Evolutionary conservation across 352 stramenopile genomes (phyloP).

Genomic region (Blastocystis sp.): DNA sequence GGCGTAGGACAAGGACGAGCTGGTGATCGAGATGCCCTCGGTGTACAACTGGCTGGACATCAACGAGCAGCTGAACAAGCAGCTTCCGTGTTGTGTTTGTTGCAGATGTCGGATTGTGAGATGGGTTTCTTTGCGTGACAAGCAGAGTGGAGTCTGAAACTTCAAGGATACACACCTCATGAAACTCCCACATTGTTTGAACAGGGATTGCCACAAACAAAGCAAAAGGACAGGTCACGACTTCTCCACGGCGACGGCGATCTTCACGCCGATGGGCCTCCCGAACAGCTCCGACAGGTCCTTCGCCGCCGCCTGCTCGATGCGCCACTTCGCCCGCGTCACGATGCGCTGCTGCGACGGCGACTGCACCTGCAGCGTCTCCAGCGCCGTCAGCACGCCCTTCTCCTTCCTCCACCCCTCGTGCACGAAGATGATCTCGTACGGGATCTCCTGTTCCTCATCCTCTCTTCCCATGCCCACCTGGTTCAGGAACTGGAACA

Average conservation of each 20-base stretch:
- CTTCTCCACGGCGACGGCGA: slow-evolving; percentile 18
- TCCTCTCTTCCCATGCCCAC: not conserved
- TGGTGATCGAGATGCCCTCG: slow-evolving; percentile 15
- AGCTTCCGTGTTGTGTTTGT: not conserved
- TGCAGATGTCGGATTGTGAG: not conserved
- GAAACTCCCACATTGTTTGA: too few relatives aligned
- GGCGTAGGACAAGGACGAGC: slow-evolving; percentile 8
- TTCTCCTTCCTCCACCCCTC: slow-evolving; percentile 44
- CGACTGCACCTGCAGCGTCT: slow-evolving; percentile 8
- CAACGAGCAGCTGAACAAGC: slow-evolving; percentile 32
- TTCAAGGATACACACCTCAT: too few relatives aligned
- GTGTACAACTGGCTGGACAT: slow-evolving; percentile 48
- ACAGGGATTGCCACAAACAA: too few relatives aligned
- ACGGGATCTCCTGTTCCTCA: slow-evolving; percentile 41
- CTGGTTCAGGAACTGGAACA: slow-evolving; percentile 63
- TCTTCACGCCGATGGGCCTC: not conserved
- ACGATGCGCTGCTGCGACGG: slow-evolving; percentile 49
- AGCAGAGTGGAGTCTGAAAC: too few relatives aligned
- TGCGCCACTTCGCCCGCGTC: not conserved
- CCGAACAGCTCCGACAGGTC: slow-evolving; percentile 42
- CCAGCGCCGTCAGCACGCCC: not conserved
- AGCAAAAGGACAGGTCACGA: not conserved
- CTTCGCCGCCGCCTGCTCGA: slow-evolving; percentile 12
- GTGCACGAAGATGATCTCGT: slow-evolving; percentile 61
- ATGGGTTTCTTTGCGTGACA: too few relatives aligned